A percentile compares a stretch with the other conserved stretches of the same genome.
Conservation (phyloP, 2,329 filamentous ascomycete genomes). For the Massarina eburnea region DNA sequence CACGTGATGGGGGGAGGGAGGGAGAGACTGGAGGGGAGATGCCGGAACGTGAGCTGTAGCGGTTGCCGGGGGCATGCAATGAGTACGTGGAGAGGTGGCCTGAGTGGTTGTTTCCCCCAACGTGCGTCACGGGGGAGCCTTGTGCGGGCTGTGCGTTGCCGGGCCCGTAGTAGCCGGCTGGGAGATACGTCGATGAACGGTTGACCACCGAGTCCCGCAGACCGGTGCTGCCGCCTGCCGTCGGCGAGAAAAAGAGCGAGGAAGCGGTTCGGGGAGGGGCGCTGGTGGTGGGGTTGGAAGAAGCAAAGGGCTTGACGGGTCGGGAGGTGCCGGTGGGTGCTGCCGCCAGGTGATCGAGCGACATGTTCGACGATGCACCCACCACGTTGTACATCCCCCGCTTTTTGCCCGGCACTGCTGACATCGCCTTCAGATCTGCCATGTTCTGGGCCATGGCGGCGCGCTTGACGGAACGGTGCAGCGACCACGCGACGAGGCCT, state of each 20-base stretch:
- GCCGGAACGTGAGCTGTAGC: conserved; percentile 36
- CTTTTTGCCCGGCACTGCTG: conserved; percentile 39
- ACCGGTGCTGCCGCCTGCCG: conserved; percentile 62
- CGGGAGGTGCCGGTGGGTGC: conserved; percentile 38
- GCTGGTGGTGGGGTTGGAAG: conserved; percentile 16
- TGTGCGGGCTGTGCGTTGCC: conserved; percentile 55
- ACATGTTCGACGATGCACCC: conserved; percentile 56
- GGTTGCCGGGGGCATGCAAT: conserved; percentile 32
- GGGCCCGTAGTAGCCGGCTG: conserved; percentile 87
- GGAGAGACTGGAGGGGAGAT: conserved; percentile 40
- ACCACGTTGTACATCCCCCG: conserved; percentile 47
- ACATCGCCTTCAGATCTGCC: conserved; percentile 69
- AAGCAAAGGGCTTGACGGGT: conserved; percentile 33
- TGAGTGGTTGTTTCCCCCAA: conserved; percentile 42
- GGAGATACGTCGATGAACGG: conserved; percentile 78
- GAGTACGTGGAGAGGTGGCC: conserved; percentile 34
- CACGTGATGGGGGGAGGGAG: conserved; percentile 38
- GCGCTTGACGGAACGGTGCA: conserved; percentile 87
- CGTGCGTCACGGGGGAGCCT: conserved; percentile 45
- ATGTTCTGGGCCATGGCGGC: conserved; percentile 75
- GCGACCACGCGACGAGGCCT: conserved; percentile 80
- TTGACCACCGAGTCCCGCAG: conserved; percentile 52
- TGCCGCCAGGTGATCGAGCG: conserved; percentile 53
- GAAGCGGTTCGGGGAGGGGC: conserved; percentile 32
- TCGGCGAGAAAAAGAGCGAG: conserved; percentile 93